Evolutionary conservation across 768 basidiomycete species (phyloP), one percentile per base, ranked within the genome.

Genomic region (Pisolithus orientalis): DNA sequence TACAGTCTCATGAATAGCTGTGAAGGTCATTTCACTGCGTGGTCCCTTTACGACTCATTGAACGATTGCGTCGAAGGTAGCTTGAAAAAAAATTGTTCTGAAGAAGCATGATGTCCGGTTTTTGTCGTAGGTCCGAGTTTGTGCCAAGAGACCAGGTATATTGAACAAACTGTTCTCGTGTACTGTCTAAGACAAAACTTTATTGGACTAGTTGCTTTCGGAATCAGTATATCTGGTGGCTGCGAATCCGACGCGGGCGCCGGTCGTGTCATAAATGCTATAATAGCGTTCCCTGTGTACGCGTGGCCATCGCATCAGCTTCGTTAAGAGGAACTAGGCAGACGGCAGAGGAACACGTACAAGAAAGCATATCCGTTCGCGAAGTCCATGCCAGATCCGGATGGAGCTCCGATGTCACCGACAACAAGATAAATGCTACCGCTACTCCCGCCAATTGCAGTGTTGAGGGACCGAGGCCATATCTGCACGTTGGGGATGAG

Each of bases 231-330:
- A 65, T 0, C 34, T 0, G 0, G 75, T 75, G 37, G 44, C 62
- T 1, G 77, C 77, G 45, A 79, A 65, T 11, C 76, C 77, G 16
- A 76, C 61, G 9, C 52, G 70, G 21, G 44, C 47, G 55, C 75
- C 73, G n/a, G 57, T 57, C 24, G 71, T 67, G 55, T 78, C 74
- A 54, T 59, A 76, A 13, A 77, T 62, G 49, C 66, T 66, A 55
- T 77, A 77, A 65, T 65, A 77, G 28, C 77, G 71, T 57, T 78
- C 67, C 4, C 66, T 64, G 21, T 45, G 4, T 25, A 17, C 17
- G 24, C 52, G 29, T 7, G 17, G 5, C 9, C 29, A 47, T 11
- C 6, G 10, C 17, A 24, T 32, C 32, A 25, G 28, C 25, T 38
- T 7, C 7, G 25, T 14, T 39, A 28, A 37, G 8, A 27, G 0